phyloP scores from a whole-genome alignment of 2,329 filamentous ascomycete genomes.

The Raffaelea ambrosiae region DNA sequence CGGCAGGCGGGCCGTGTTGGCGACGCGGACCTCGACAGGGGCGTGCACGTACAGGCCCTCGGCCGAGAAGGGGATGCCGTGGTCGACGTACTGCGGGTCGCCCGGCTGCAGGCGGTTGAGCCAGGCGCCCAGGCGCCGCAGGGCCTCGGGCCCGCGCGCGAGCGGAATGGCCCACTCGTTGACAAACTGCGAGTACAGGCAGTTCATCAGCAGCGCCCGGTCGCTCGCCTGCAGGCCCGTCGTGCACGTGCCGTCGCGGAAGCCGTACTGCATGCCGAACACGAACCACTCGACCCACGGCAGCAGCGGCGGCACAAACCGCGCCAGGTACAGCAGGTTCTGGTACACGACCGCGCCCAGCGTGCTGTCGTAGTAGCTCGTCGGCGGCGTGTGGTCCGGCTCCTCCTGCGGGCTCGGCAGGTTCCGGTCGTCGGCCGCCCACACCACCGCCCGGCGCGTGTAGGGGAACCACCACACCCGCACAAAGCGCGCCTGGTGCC shows the following conservation, averaged over 20 bases:
- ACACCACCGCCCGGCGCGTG: conserved; percentile 77
- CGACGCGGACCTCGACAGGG: conserved; percentile 69
- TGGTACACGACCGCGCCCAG: conserved; percentile 89
- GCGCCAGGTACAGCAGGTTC: conserved; percentile 73
- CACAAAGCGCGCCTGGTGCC: conserved; percentile 81
- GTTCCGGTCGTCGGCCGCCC: conserved; percentile 67
- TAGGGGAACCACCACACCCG: conserved; percentile 98
- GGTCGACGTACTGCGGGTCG: conserved; percentile 47
- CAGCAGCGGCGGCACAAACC: conserved; percentile 68
- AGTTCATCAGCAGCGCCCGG: conserved; percentile 86
- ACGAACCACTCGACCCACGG: conserved; percentile 94
- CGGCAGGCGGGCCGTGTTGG: conserved; percentile 44
- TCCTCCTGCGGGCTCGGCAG: conserved; percentile 21
- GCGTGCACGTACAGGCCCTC: conserved; percentile 67
- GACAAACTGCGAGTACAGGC: conserved; percentile 95
- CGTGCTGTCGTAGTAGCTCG: conserved; percentile 70
- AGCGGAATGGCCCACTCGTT: conserved; percentile 97
- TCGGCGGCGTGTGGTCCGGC: conserved; percentile 42
- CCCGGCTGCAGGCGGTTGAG: conserved; percentile 54
- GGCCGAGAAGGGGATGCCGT: conserved; percentile 60
- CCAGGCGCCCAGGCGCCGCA: conserved; percentile 78
- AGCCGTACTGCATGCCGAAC: conserved; percentile 96
- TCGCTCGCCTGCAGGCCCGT: conserved; percentile 71
- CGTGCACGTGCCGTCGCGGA: conserved; percentile 51
- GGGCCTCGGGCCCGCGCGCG: conserved; percentile 75